These are phyloP conservation scores for Claviceps capensis DNA, from an alignment of 2,329 filamentous ascomycete genomes.

Conservation along the genomic window DNA sequence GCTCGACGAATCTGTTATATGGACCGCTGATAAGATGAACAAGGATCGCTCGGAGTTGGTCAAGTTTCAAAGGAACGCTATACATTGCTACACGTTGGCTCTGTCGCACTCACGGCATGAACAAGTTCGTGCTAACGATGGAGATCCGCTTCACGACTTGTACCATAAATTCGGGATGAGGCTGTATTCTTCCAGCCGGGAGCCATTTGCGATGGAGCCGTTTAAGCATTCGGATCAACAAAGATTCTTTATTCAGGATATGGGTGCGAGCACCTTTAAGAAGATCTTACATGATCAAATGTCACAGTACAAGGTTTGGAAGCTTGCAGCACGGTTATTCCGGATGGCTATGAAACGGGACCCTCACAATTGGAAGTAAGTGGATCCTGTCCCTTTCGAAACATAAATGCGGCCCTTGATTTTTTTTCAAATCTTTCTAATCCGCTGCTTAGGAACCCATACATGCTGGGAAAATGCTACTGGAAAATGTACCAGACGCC, in stretches of 20 bases:
- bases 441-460: conserved; percentile 31
- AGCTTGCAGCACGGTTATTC: conserved; percentile 43
- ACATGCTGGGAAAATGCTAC: conserved; percentile 48
- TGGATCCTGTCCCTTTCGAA: conserved; percentile 4
- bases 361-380: conserved; percentile 43
- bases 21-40: conserved; percentile 86
- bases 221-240: conserved; percentile 44
- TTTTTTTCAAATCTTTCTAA: background rate
- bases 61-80: conserved; percentile 62
- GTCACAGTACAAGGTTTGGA: conserved; percentile 47
- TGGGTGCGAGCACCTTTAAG: conserved; percentile 36
- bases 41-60: conserved; percentile 64
- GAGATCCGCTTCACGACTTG: conserved; percentile 41
- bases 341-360: conserved; percentile 39
- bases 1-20: conserved; percentile 73
- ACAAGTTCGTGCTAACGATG: conserved; percentile 30
- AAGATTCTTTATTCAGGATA: conserved; percentile 40
- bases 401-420: background rate
- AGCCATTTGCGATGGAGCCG: conserved; percentile 49
- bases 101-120: conserved; percentile 39
- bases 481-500: conserved; percentile 50
- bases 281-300: conserved; percentile 40
- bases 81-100: conserved; percentile 62
- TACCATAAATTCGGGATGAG: conserved; percentile 49
- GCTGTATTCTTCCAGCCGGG: conserved; percentile 46